Evolutionary conservation across 495 filamentous ascomycete species (phyloP).

Genomic region (Xylaria scruposa): DNA sequence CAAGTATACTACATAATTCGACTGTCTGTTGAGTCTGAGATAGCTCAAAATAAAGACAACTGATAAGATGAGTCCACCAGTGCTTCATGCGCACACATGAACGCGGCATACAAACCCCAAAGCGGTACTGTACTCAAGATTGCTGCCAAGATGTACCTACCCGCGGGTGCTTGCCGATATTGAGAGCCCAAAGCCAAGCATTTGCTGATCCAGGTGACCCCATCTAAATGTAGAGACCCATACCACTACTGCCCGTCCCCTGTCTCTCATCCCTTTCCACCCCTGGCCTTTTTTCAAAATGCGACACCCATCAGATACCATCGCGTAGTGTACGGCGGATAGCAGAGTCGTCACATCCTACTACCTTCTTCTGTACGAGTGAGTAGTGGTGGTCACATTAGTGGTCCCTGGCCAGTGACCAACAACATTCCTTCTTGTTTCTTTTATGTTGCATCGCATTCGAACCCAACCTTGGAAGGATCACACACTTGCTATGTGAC

Average conservation of each 20-base stretch:
- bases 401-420: background rate
- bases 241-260: background rate
- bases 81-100: too few species aligned
- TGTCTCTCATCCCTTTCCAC: slow-evolving; percentile 15
- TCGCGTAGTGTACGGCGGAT: too few species aligned
- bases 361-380: too few species aligned
- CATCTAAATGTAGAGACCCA: too few species aligned
- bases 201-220: slow-evolving; percentile 12
- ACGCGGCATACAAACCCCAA: background rate
- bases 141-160: background rate
- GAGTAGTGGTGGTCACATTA: background rate
- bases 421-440: background rate
- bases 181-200: background rate
- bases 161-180: background rate
- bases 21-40: background rate
- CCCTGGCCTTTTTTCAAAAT: background rate
- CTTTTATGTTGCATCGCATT: background rate
- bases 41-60: background rate
- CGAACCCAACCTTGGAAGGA: slow-evolving; percentile 10
- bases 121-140: background rate
- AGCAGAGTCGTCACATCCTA: background rate
- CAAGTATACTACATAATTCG: background rate
- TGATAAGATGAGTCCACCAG: background rate
- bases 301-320: background rate
- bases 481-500: background rate